Evolutionary conservation across 345 rosid genomes (phyloP).

Genomic region (sweet orange (Citrus sinensis)): DNA sequence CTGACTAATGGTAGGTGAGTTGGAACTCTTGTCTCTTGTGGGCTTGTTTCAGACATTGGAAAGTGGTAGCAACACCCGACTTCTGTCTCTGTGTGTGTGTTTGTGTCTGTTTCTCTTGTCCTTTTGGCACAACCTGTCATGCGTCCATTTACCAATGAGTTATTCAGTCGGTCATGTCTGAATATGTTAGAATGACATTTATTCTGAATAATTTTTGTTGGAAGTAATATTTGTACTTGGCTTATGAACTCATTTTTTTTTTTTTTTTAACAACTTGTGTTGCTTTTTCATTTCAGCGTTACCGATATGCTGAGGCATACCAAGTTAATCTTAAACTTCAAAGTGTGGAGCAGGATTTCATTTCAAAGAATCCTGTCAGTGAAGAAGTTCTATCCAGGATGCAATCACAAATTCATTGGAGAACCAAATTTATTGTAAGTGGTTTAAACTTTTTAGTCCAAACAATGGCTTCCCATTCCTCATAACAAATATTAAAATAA

Average conservation of each 20-base stretch:
- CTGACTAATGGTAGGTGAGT: background rate
- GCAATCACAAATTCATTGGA: conserved; percentile 69
- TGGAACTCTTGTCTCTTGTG: background rate
- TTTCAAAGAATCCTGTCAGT: conserved; percentile 31
- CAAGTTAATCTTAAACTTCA: conserved; percentile 68
- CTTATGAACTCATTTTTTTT: too few species aligned
- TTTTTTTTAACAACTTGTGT: background rate
- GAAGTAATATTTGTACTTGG: background rate
- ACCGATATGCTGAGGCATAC: conserved; percentile 82
- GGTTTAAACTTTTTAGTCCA: conserved; percentile 17
- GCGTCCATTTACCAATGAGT: background rate
- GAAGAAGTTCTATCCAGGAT: conserved; percentile 60
- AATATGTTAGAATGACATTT: background rate
- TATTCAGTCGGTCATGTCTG: background rate
- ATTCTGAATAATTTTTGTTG: background rate
- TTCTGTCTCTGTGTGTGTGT: background rate
- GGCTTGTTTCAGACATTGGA: background rate
- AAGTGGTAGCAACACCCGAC: background rate
- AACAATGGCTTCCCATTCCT: background rate
- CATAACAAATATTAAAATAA: background rate
- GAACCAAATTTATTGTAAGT: conserved; percentile 74
- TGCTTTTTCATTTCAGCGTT: conserved; percentile 57
- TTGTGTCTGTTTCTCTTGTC: background rate
- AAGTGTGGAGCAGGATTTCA: conserved; percentile 56
- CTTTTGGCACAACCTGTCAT: background rate